phyloP scores from a whole-genome alignment of 805 yeast genomes.

The Yarrowia keelungensis region DNA sequence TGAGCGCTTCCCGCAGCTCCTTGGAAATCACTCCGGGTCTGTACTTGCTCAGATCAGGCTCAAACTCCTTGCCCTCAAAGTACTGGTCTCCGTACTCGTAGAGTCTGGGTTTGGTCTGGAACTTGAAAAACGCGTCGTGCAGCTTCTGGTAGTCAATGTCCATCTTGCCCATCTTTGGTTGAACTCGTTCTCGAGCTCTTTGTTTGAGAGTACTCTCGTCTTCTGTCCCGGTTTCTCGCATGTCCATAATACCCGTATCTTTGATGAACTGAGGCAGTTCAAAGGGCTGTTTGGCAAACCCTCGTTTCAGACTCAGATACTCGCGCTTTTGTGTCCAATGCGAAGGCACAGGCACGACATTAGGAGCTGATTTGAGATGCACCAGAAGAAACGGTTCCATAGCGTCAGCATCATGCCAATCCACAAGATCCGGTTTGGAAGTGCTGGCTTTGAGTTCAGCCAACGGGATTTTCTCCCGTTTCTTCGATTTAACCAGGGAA shows the following conservation, averaged over 20 bases:
- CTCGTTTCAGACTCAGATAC: conserved; percentile 69
- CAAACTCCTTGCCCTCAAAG: conserved; percentile 77
- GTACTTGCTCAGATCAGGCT: conserved; percentile 52
- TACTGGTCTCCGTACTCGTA: conserved; percentile 78
- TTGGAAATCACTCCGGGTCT: conserved; percentile 74
- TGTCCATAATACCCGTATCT: conserved; percentile 84
- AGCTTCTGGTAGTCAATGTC: conserved; percentile 86
- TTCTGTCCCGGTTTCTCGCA: conserved; percentile 69
- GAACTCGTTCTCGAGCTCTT: conserved; percentile 80
- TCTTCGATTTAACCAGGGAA: conserved; percentile 56
- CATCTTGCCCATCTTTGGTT: conserved; percentile 83
- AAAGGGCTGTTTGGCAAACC: conserved; percentile 73
- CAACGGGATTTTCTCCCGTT: conserved; percentile 65
- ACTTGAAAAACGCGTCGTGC: conserved; percentile 84
- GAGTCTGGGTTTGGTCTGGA: conserved; percentile 75
- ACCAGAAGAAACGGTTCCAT: conserved; percentile 74
- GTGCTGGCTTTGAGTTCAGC: conserved; percentile 70
- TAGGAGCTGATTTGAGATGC: conserved; percentile 66
- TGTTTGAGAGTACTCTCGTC: conserved; percentile 68
- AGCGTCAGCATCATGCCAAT: conserved; percentile 89
- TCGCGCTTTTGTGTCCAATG: conserved; percentile 87
- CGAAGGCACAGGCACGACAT: conserved; percentile 75
- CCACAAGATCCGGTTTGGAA: conserved; percentile 72
- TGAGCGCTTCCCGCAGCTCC: conserved; percentile 71
- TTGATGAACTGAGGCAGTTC: conserved; percentile 77